Base-by-base conservation (phyloP, 1,139 yeast genomes). In the Saccharomyces hybrid region DNA sequence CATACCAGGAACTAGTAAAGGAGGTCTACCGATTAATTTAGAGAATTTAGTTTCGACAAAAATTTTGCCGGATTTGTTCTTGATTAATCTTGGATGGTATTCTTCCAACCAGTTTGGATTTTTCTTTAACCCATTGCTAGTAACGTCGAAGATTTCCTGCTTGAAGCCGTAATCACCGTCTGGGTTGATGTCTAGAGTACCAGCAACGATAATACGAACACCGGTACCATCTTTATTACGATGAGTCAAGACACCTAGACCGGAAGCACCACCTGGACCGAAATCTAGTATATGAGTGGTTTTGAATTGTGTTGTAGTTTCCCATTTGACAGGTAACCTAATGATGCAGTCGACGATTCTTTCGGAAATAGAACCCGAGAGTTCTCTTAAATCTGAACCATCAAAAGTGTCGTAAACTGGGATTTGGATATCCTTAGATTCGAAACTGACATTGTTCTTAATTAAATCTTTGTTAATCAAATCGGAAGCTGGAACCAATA, bases 151-250 rank as follows among this genome's bases (percentile, higher is more conserved):
- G 51, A 95, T 73, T 74, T 95, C 99, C 74, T 91, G 96, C 75
- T 93, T 93, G 81, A 85, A 91, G 49, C 99, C 99, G 65, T 85
- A 87, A 66, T 90, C 97, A 59, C 84, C 88, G 52, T 78, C 78
- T 38, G 75, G 71, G 51, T 82, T 78, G 58, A 79, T 78, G 65
- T 89, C 96, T 62, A 93, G 77, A 57, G 95, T 82, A 72, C 99
- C 98, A 53, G 96, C 98, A 63, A 95, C 80, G 64, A 93, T 88
- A 58, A 93, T 78, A 75, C 99, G 86, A 52, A 89, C 86, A 73
- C 99, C 99, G 55, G 98, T 89, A 75, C 99, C 99, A 69, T 93
- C 99, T 76, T 91, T 93, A 77, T 91, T 93, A 75, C 96, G 86
- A 75, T 90, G 96, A 57, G 99, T 93, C 66, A 93, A 81, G 60